These are phyloP conservation scores for Suillus spraguei DNA, from an alignment of 768 basidiomycete species.

Conservation along the genomic window DNA sequence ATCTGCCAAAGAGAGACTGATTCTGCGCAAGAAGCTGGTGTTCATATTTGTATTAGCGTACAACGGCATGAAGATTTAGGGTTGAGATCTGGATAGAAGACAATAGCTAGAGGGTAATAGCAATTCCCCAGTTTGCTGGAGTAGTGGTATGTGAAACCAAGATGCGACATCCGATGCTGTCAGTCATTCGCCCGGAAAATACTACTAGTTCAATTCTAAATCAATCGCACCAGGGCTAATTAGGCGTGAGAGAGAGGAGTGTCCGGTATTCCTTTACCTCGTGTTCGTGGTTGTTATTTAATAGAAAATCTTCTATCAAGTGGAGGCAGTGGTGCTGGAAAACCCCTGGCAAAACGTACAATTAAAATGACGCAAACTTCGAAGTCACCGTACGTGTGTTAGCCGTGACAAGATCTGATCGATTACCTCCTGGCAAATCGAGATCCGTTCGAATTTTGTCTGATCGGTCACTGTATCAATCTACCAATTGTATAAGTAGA, in stretches of 20 bases:
- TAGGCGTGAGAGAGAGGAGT: background rate
- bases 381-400: constrained; percentile 5
- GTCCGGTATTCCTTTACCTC: background rate
- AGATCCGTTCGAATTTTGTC: background rate
- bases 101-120: background rate
- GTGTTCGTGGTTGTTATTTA: constrained; percentile 7
- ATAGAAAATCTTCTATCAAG: background rate
- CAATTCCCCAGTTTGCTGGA: background rate
- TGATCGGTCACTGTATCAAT: background rate
- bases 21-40: constrained; percentile 19
- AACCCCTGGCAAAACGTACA: constrained; percentile 2
- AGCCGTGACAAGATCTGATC: constrained; percentile 3
- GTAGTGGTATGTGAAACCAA: background rate
- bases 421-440: background rate
- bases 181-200: background rate
- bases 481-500: background rate
- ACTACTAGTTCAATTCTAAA: background rate
- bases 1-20: constrained; percentile 22
- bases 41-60: constrained; percentile 33
- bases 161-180: background rate
- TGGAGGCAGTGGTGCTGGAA: constrained; percentile 1
- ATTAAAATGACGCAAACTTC: constrained; percentile 1
- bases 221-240: background rate
- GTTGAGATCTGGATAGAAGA: constrained; percentile 1
- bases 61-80: constrained; percentile 25